Evolutionary conservation across 2,329 filamentous ascomycete species (phyloP).

Genomic region (Sarocladiaceae sp.): DNA sequence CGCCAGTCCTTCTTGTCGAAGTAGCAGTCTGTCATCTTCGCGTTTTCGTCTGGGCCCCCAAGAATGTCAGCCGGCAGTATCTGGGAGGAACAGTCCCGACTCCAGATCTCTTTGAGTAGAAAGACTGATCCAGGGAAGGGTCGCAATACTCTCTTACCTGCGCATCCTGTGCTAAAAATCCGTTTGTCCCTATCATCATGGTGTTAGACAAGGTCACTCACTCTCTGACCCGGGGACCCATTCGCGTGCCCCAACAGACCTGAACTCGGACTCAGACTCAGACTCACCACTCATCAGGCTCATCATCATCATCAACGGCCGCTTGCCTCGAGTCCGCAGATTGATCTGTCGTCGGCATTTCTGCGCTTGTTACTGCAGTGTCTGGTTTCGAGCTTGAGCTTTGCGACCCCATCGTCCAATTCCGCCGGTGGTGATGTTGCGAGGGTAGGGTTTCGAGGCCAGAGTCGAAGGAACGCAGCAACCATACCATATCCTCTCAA

Average conservation of each 20-base stretch:
- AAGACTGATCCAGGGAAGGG: neutral
- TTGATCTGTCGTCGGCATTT: constrained; percentile 9
- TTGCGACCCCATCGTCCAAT: constrained; percentile 11
- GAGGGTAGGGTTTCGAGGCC: neutral
- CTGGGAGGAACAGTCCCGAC: too few relatives aligned
- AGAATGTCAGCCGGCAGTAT: neutral
- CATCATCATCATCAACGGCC: constrained; percentile 52
- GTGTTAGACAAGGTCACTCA: neutral
- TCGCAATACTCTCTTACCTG: constrained; percentile 49
- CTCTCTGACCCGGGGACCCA: too few relatives aligned
- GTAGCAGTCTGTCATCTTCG: constrained; percentile 90
- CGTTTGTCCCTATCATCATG: constrained; percentile 73
- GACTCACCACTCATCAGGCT: constrained; percentile 88
- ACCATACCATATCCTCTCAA: constrained; percentile 1
- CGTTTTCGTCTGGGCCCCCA: constrained; percentile 70
- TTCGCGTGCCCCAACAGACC: neutral
- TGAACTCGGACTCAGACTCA: neutral
- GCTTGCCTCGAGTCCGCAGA: constrained; percentile 18
- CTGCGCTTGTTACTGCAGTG: constrained; percentile 7
- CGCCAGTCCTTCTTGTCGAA: constrained; percentile 96
- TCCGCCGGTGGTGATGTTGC: constrained; percentile 3
- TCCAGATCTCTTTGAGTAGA: too few relatives aligned
- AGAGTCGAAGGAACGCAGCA: constrained; percentile 1
- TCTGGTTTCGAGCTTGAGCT: constrained; percentile 6
- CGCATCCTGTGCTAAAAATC: constrained; percentile 93